Evolutionary conservation across 106 monocot species (phyloP).

Genomic region (Apostasia shenzhenica): DNA sequence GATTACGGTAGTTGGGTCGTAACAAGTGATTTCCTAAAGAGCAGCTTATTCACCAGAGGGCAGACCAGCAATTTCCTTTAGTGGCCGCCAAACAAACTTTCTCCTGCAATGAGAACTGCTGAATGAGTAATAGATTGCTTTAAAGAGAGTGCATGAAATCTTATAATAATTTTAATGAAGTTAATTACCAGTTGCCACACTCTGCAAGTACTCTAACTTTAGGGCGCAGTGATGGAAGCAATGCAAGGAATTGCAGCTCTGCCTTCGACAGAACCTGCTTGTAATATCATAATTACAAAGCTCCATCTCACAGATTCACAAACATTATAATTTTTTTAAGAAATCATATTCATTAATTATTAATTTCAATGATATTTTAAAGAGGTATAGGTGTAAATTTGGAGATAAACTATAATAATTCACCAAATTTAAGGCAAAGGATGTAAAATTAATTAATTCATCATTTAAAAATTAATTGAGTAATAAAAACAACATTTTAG

Average conservation of each 20-base stretch:
- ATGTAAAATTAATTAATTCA: no score
- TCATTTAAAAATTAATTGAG: no score
- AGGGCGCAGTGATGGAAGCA: conserved; percentile 77
- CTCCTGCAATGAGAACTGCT: conserved; percentile 48
- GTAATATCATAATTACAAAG: no score
- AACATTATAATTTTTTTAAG: no score
- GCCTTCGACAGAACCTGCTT: conserved; percentile 78
- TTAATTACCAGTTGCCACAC: conserved; percentile 80
- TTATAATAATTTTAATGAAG: not conserved
- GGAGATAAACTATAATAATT: not conserved
- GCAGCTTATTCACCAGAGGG: conserved; percentile 17
- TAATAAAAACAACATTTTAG: no score
- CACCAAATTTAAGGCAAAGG: no score
- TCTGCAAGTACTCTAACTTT: conserved; percentile 84
- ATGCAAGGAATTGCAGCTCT: conserved; percentile 84
- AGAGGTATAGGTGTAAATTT: no score
- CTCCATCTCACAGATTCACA: no score
- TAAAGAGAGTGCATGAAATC: not conserved
- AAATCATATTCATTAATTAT: no score
- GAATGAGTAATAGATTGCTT: not conserved
- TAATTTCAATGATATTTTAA: no score
- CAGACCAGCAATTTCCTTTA: conserved; percentile 76
- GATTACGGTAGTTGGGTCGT: no score
- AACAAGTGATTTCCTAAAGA: not conserved
- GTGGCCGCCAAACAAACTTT: conserved; percentile 80